A percentile compares a stretch with the other conserved stretches of the same genome.
These are phyloP conservation scores for Meyerozyma carpophila DNA, from an alignment of 1,139 yeast species.

Conservation along the genomic window DNA sequence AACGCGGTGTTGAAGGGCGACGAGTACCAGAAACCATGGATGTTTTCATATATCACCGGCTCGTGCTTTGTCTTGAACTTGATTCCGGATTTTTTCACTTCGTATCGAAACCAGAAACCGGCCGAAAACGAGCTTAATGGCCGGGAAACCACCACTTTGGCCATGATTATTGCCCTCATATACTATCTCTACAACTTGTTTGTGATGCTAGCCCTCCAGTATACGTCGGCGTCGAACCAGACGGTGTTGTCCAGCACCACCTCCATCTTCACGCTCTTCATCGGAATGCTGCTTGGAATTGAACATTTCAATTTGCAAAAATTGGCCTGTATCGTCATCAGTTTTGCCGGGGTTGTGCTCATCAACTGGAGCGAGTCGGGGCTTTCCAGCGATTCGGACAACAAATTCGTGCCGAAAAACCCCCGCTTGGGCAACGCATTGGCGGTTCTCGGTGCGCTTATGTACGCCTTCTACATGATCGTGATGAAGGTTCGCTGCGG, in stretches of 20 bases:
- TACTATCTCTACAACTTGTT: slow-evolving; percentile 38
- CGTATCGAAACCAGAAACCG: neutral
- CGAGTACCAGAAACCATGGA: slow-evolving; percentile 42
- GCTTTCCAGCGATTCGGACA: slow-evolving; percentile 11
- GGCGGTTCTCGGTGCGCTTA: slow-evolving; percentile 42
- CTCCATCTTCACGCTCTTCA: slow-evolving; percentile 44
- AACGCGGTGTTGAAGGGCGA: slow-evolving; percentile 45
- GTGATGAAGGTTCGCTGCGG: slow-evolving; percentile 42
- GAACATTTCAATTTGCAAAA: slow-evolving; percentile 42
- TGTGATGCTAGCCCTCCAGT: slow-evolving; percentile 37
- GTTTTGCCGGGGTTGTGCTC: slow-evolving; percentile 43
- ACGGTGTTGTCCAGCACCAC: slow-evolving; percentile 49
- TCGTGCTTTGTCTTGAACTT: slow-evolving; percentile 41
- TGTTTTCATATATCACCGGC: slow-evolving; percentile 44
- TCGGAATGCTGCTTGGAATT: slow-evolving; percentile 34
- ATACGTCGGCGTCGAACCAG: slow-evolving; percentile 50
- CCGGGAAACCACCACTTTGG: slow-evolving; percentile 29
- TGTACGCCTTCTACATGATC: slow-evolving; percentile 43
- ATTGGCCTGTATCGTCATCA: slow-evolving; percentile 36
- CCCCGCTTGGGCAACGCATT: slow-evolving; percentile 42
- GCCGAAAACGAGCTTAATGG: slow-evolving; percentile 18
- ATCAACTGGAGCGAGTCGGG: slow-evolving; percentile 36
- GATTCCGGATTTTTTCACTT: slow-evolving; percentile 26
- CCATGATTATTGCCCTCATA: slow-evolving; percentile 34
- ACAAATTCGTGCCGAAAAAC: slow-evolving; percentile 29